phyloP scores from a whole-genome alignment of 331 rosid genomes.

The Phaseolus coccineus region DNA sequence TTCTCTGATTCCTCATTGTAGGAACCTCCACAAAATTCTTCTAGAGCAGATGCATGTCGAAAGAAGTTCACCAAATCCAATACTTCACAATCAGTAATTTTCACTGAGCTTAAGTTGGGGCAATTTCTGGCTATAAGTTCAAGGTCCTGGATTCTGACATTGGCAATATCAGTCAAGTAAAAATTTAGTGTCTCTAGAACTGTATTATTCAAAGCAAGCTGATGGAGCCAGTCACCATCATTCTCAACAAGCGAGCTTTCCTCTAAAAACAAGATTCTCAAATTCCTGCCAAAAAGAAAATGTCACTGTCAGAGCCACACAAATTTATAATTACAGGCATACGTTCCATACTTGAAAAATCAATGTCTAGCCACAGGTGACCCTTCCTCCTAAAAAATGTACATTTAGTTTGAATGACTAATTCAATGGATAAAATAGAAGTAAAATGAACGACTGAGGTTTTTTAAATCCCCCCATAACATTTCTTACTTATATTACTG shows the following conservation, averaged over 20 bases:
- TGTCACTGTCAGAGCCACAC: conserved; percentile 10
- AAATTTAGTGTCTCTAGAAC: conserved; percentile 86
- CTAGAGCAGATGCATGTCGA: conserved; percentile 63
- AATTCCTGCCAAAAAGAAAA: conserved; percentile 60
- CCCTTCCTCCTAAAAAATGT: neutral
- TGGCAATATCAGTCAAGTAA: conserved; percentile 77
- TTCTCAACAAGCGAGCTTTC: conserved; percentile 72
- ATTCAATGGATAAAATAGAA: conserved; percentile 10
- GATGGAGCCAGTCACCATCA: conserved; percentile 88
- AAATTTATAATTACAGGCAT: neutral
- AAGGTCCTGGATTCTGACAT: conserved; percentile 69
- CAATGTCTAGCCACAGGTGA: neutral
- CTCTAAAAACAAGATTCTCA: conserved; percentile 83
- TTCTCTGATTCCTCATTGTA: conserved; percentile 64
- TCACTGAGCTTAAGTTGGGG: conserved; percentile 74
- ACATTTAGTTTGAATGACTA: conserved; percentile 8
- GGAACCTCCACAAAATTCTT: conserved; percentile 93
- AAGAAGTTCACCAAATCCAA: conserved; percentile 76
- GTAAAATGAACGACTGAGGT: neutral
- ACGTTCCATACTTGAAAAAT: conserved; percentile 7
- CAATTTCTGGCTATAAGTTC: conserved; percentile 87
- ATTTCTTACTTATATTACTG: neutral
- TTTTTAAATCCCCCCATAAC: neutral
- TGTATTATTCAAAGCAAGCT: conserved; percentile 85
- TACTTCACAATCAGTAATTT: conserved; percentile 82